Conservation (phyloP, 1,284 basidiomycete species). For the Coriolopsis trogii region DNA sequence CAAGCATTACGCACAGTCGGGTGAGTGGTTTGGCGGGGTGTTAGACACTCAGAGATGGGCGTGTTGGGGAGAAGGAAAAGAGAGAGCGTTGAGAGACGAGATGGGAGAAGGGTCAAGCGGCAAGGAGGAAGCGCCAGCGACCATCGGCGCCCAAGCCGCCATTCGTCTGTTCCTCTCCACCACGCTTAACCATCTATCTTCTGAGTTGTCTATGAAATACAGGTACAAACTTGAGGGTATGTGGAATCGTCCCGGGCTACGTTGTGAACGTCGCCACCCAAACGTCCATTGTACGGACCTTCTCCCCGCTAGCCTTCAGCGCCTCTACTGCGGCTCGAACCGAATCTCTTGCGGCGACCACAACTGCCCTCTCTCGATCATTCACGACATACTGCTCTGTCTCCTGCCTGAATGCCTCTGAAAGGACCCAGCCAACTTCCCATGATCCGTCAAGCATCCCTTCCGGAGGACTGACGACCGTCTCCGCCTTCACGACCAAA, state of each 20-base stretch:
- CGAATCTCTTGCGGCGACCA: slow-evolving; percentile 34
- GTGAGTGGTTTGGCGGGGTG: too few relatives aligned
- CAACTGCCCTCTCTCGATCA: slow-evolving; percentile 32
- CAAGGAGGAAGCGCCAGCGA: too few relatives aligned
- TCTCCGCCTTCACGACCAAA: slow-evolving; percentile 31
- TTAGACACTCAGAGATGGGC: too few relatives aligned
- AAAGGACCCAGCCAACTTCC: slow-evolving; percentile 35
- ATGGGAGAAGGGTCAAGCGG: too few relatives aligned
- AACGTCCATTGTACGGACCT: slow-evolving; percentile 38
- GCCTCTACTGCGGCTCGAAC: slow-evolving; percentile 20
- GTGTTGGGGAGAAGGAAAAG: too few relatives aligned
- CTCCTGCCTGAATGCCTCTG: slow-evolving; percentile 22
- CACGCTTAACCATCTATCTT: too few relatives aligned
- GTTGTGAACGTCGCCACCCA: slow-evolving; percentile 30
- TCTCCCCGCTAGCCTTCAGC: slow-evolving; percentile 23
- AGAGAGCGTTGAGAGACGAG: too few relatives aligned
- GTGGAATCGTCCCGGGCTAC: background rate
- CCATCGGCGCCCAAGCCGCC: too few relatives aligned
- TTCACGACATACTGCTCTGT: slow-evolving; percentile 28
- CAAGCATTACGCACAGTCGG: too few relatives aligned
- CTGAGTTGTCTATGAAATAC: too few relatives aligned
- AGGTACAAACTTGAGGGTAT: too few relatives aligned
- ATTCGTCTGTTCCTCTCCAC: too few relatives aligned
- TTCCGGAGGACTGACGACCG: slow-evolving; percentile 29
- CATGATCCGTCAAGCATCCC: slow-evolving; percentile 41